Conservation (phyloP, 768 basidiomycete species). For the Lentinula aciculospora region DNA sequence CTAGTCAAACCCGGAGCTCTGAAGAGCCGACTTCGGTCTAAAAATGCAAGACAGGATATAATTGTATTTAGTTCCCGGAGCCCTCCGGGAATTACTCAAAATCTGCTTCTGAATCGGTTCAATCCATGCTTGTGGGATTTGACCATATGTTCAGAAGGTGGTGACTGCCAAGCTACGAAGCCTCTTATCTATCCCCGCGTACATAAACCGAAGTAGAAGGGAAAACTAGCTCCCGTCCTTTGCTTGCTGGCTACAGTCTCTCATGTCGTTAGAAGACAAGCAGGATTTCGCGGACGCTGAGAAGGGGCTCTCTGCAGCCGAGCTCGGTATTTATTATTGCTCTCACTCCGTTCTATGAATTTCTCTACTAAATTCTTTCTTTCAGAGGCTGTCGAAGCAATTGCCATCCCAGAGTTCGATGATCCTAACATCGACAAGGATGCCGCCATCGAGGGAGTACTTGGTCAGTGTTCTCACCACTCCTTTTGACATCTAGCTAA, state of each 20-base stretch:
- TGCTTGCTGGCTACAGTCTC: constrained; percentile 1
- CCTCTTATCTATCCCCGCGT: constrained; percentile 2
- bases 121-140: not conserved
- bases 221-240: not conserved
- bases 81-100: not conserved
- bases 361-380: not conserved
- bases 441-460: constrained; percentile 13
- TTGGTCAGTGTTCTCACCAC: constrained; percentile 11
- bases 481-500: not conserved
- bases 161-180: not conserved
- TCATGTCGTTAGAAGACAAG: constrained; percentile 8
- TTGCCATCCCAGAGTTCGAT: constrained; percentile 18
- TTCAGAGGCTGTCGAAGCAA: constrained; percentile 10
- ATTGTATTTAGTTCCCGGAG: not conserved
- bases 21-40: no score
- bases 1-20: no score
- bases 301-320: not conserved
- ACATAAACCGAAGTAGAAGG: not conserved
- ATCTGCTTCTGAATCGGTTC: not conserved
- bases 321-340: not conserved
- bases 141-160: constrained; percentile 2
- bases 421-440: constrained; percentile 26
- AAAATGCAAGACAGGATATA: not conserved
- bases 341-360: not conserved
- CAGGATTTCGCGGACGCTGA: constrained; percentile 6